Evolutionary conservation across 2,329 filamentous ascomycete species (phyloP).

Genomic region (Elsinoe necatrix): DNA sequence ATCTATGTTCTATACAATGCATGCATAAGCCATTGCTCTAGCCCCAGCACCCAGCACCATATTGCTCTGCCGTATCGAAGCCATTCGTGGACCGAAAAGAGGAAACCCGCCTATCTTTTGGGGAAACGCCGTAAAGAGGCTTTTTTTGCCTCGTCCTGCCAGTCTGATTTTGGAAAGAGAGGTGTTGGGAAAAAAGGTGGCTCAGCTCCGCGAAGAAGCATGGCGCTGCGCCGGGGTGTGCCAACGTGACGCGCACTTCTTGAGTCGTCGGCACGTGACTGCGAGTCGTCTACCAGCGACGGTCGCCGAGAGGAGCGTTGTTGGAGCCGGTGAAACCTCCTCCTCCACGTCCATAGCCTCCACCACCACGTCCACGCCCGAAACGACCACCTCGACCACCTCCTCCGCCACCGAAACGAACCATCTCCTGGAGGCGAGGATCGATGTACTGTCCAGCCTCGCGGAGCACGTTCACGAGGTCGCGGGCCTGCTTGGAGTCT

Average conservation of each 20-base stretch:
- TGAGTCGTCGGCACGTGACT: too few relatives aligned
- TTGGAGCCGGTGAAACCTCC: constrained; percentile 45
- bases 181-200: neutral
- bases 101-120: neutral
- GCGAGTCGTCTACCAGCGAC: constrained; percentile 45
- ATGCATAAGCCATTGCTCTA: neutral
- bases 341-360: constrained; percentile 41
- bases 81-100: neutral
- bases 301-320: constrained; percentile 48
- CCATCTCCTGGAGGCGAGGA: constrained; percentile 91
- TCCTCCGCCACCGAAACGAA: constrained; percentile 78
- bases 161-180: neutral
- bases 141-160: neutral
- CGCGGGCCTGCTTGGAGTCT: constrained; percentile 66
- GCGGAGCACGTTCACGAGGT: constrained; percentile 82
- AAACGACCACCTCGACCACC: constrained; percentile 54
- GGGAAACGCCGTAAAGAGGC: constrained; percentile 1
- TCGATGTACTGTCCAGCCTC: constrained; percentile 99
- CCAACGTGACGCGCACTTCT: neutral
- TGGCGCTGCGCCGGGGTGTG: neutral
- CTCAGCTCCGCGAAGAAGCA: neutral
- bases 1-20: constrained; percentile 8
- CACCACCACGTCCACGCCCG: constrained; percentile 56
- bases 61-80: constrained; percentile 1
- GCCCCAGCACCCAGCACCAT: neutral